These are phyloP conservation scores for Trichoderma orchidacearum DNA, from an alignment of 495 filamentous ascomycete genomes.

Conservation along the genomic window DNA sequence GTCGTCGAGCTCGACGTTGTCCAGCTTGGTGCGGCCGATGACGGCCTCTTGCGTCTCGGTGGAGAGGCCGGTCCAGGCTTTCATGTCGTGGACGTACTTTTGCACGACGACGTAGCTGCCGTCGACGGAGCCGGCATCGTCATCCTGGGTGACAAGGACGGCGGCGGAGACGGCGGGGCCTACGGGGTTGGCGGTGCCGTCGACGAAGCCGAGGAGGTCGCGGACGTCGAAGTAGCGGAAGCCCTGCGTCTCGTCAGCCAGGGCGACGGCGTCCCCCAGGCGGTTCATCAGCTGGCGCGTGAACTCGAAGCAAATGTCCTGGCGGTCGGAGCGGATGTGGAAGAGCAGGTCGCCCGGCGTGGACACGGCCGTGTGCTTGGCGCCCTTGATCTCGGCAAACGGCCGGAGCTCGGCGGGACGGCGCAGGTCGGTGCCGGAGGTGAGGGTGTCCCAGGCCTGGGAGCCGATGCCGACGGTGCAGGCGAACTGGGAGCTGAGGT, in stretches of 20 bases:
- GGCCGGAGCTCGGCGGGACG: conserved; percentile 38
- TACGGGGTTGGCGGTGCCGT: conserved; percentile 45
- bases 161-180: conserved; percentile 29
- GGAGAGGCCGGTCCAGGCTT: conserved; percentile 28
- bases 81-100: conserved; percentile 43
- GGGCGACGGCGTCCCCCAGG: conserved; percentile 29
- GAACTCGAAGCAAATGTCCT: conserved; percentile 45
- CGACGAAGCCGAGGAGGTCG: conserved; percentile 46
- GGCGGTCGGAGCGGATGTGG: conserved; percentile 42
- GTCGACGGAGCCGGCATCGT: conserved; percentile 23
- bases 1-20: conserved; percentile 43
- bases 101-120: conserved; percentile 46
- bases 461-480: conserved; percentile 43
- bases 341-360: conserved; percentile 43
- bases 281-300: conserved; percentile 37
- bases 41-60: conserved; percentile 41
- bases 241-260: conserved; percentile 39
- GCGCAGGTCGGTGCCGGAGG: conserved; percentile 13
- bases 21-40: conserved; percentile 41
- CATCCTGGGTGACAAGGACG: conserved; percentile 30
- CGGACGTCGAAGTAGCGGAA: conserved; percentile 48
- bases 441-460: conserved; percentile 33
- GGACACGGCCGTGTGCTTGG: conserved; percentile 30
- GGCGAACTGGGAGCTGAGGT: conserved; percentile 31
- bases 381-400: conserved; percentile 31